Evolutionary conservation across 192 early-diverging fungal species (phyloP), one percentile per base, ranked within the genome.

Genomic region (Chytriomyces sp.): DNA sequence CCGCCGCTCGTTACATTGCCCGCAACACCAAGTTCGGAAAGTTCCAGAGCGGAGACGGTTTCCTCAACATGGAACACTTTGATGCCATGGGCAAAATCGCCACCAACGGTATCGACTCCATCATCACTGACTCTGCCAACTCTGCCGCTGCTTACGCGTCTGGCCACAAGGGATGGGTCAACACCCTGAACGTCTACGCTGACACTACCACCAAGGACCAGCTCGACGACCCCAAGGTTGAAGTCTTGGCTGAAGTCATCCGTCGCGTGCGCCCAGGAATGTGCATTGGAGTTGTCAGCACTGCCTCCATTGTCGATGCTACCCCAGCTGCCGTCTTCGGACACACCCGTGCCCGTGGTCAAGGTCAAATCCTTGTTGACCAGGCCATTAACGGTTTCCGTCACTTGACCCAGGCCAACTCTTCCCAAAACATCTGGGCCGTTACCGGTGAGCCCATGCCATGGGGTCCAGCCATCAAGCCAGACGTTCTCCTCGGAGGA

Each of bases 111-210:
- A 67, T 91, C 50, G 90, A 91, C 76, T 79, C 86, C 24, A 82
- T 91, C 35, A 70, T 90, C 57, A 91, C 90, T 53, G 90, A 91
- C 80, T 91, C 90, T 71, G 90, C 90, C 80, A 91, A 91, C 81
- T 89, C 87, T n/a, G 90, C 90, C 59, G 80, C 84, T 7, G 77
- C 90, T 70, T 91, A 57, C 53, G 20, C 53, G 13, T 65, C 44
- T 24, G 44, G 75, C 57, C 88, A 91, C 70, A 90, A 91, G 82
- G 76, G 79, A 53, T 84, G 79, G 45, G 86, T 86, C 77, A 85
- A 87, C 74, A 83, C 87, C 71, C 62, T 91, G 23, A 82, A 80
- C 81, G 89, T 90, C 60, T 90, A 91, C 78, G 79, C 88, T 28
- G 90, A 91, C 72, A 90, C 90, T 18, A 90, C 86, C 35, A 28